Conservation (phyloP, 768 basidiomycete genomes). For the Russula griseocarnosa region DNA sequence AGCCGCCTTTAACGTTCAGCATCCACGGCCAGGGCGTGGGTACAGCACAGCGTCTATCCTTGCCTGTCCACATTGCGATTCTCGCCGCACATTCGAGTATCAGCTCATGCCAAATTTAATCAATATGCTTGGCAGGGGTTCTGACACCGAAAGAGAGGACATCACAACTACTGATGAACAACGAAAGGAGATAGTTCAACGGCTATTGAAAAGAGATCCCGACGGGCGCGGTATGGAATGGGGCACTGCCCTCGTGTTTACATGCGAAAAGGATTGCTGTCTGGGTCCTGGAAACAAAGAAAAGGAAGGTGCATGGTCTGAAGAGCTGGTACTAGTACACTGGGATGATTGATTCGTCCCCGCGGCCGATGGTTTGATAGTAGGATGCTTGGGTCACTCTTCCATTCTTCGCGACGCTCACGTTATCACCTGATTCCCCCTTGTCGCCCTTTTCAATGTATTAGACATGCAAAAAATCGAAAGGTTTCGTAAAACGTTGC, state of each 20-base stretch:
- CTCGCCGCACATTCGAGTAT: slow-evolving; percentile 77
- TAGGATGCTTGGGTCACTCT: not conserved
- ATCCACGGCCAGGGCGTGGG: slow-evolving; percentile 41
- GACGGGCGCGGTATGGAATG: slow-evolving; percentile 80
- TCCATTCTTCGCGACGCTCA: not conserved
- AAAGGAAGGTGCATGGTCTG: slow-evolving; percentile 53
- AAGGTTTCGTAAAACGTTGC: not conserved
- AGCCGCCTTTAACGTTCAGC: slow-evolving; percentile 54
- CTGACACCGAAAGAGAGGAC: slow-evolving; percentile 31
- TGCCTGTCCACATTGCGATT: slow-evolving; percentile 62
- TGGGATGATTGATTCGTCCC: slow-evolving; percentile 54
- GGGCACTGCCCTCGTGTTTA: slow-evolving; percentile 89
- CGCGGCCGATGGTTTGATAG: not conserved
- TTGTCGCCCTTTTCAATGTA: not conserved
- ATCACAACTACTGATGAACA: slow-evolving; percentile 56
- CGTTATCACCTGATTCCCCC: not conserved
- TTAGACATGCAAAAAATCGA: not conserved
- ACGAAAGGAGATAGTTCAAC: slow-evolving; percentile 57
- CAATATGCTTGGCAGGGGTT: slow-evolving; percentile 54
- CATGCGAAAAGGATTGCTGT: slow-evolving; percentile 79
- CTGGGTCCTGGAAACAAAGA: slow-evolving; percentile 41
- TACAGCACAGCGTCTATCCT: slow-evolving; percentile 58
- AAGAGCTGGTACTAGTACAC: slow-evolving; percentile 72
- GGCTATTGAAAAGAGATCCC: slow-evolving; percentile 45
- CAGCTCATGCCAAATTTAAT: slow-evolving; percentile 95